A percentile compares a stretch with the other conserved stretches of the same genome.
Conservation (phyloP, 2,329 filamentous ascomycete species). For the Knufia fluminis region DNA sequence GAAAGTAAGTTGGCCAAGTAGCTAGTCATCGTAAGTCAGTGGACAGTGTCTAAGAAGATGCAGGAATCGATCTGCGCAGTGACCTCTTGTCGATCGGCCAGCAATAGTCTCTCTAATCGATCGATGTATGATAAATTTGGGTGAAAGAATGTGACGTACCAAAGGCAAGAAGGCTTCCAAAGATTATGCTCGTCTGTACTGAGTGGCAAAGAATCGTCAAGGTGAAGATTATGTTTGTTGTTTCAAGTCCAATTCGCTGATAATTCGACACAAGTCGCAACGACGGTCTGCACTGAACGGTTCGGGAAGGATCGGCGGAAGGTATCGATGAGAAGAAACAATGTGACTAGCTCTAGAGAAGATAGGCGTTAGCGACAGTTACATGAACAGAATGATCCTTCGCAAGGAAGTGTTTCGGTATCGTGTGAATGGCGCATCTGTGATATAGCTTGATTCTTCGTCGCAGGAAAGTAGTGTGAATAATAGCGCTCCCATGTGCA, state of each 20-base stretch:
- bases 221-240: background rate
- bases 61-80: no score
- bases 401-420: background rate
- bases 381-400: no score
- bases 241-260: background rate
- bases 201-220: background rate
- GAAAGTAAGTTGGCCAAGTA: background rate
- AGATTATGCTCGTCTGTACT: background rate
- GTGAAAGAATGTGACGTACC: background rate
- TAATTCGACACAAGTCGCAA: background rate
- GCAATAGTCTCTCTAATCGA: no score
- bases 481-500: no score
- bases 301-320: background rate
- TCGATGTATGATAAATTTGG: background rate
- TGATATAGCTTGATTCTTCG: background rate
- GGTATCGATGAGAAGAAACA: slow-evolving; percentile 1
- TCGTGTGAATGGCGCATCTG: background rate
- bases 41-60: no score
- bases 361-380: background rate
- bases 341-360: background rate
- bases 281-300: background rate
- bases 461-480: no score
- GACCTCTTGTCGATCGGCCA: no score
- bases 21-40: background rate
- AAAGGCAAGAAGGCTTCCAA: background rate